Base-by-base conservation (phyloP, 2,329 filamentous ascomycete species). In the Pestalotiopsis fici region DNA sequence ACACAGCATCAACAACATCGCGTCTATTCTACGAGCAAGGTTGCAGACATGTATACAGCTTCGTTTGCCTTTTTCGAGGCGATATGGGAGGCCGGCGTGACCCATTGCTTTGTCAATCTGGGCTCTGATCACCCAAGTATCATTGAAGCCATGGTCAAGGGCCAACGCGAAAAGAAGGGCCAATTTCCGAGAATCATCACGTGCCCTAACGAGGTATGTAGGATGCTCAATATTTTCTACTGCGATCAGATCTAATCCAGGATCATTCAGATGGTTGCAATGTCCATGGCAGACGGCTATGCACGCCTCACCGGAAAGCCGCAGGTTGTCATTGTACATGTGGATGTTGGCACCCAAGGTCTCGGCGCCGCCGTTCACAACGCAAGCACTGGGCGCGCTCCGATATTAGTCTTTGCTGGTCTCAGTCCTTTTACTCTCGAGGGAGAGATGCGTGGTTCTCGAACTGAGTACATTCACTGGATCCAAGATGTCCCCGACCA, bases 401-500 rank as follows among this genome's bases (percentile, higher is more conserved):
- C 93, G 0, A 89, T 95, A 3, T 79, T 95, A 59, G 89, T 95
- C 66, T 95, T 95, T 73, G 93, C 93, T 1, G 93, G 93, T 4
- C 81, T 95, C 18, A 93, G 90, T 12, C 93, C 93, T 0, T 93
- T 90, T 75, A 95, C 93, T 0, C 85, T 91, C 35, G 91, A 94
- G 73, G 93, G 93, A 18, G 93, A 95, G 78, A 88, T 92, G 80
- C 86, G 90, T 1, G 93, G 93, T 13, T 90, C 87, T n/a, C 85
- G 93, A 65, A 94, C 92, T 1, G 93, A 95, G 78, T 95, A 93
- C 77, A 95, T 94, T 72, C 93, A 95, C 77, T 95, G 93, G 92
- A 91, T 95, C 37, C 93, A 95, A 74, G 92, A 95, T 78, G 91
- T 94, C 2, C 92, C 91, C 0, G 92, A 95, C 74, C 93, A 95